Base-by-base conservation (phyloP, 352 stramenopile species). In the Phytophthora cactorum region DNA sequence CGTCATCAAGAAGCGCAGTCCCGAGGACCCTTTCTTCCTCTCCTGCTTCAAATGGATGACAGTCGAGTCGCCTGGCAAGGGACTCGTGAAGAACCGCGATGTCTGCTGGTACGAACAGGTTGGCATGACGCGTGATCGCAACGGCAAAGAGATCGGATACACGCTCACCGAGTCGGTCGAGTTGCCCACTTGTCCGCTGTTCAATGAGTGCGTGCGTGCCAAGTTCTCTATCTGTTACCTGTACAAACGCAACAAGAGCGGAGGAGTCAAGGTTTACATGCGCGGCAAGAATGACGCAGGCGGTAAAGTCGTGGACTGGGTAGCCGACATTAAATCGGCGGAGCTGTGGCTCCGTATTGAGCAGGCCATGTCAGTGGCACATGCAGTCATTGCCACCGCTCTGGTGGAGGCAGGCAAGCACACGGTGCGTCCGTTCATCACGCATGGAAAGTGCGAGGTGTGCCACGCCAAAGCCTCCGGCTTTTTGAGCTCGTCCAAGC, bases 31-130 rank as follows among this genome's bases (percentile, higher is more conserved):
- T 2, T 93, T 89, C 62, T 91, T 86, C 62, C 88, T 86, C 56
- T 84, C 82, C 7, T 87, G 85, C 36, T 92, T 93, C 75, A 93
- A 93, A 71, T 93, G 85, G 85, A 91, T 90, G 81, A 91, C 81
- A 6, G 83, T 91, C 52, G 72, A 84, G 55, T 90, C 77, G 1
- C 85, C 81, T 0, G 81, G 82, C 38, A 90, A 91, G 45, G 81
- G 85, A 4, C 59, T 93, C 49, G 81, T 93, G 15, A 90, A 91
- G 74, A 90, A 91, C 63, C 79, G 85, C 52, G 85, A 93, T 60
- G 81, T 90, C 17, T 93, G 85, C 70, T 93, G 81, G 78, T 93
- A 90, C 61, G 82, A 93, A 67, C 85, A 93, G 61, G 75, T 85
- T 7, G 85, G 85, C 4, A 70, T 91, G 58, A 89, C 78, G 31